Conservation (phyloP, 2,329 filamentous ascomycete species). For the Oidium heveae region DNA sequence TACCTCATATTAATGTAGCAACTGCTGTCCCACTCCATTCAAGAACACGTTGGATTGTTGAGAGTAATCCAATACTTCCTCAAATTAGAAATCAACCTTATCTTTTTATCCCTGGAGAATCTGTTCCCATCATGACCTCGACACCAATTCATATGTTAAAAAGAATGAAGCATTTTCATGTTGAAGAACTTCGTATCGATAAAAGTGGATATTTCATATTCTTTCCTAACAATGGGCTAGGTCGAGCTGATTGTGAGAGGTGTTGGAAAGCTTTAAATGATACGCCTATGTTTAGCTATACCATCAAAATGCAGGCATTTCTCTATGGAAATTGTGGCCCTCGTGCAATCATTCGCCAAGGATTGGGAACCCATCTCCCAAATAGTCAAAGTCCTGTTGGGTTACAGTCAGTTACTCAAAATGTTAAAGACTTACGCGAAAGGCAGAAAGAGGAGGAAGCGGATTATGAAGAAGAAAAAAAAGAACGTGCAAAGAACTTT, state of each 20-base stretch:
- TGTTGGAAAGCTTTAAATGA: slow-evolving; percentile 61
- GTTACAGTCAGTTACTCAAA: slow-evolving; percentile 20
- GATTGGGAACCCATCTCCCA: neutral
- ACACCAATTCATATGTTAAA: slow-evolving; percentile 82
- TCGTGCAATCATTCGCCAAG: slow-evolving; percentile 6
- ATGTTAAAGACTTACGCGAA: slow-evolving; percentile 40
- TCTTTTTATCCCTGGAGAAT: slow-evolving; percentile 66
- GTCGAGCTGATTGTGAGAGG: slow-evolving; percentile 55
- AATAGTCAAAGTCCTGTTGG: slow-evolving; percentile 19
- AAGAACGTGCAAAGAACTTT: slow-evolving; percentile 60
- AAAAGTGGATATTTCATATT: slow-evolving; percentile 71
- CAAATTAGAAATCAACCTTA: slow-evolving; percentile 62
- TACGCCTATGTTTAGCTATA: slow-evolving; percentile 72
- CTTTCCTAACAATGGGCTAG: slow-evolving; percentile 57
- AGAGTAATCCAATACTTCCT: slow-evolving; percentile 29
- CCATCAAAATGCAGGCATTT: slow-evolving; percentile 73
- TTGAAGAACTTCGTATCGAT: slow-evolving; percentile 64
- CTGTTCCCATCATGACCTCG: slow-evolving; percentile 63
- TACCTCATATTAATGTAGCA: neutral
- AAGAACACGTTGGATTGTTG: slow-evolving; percentile 12
- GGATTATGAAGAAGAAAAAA: slow-evolving; percentile 76
- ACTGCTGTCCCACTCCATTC: slow-evolving; percentile 1
- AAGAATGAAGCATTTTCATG: slow-evolving; percentile 57
- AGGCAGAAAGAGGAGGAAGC: slow-evolving; percentile 48
- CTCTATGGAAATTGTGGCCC: slow-evolving; percentile 9